Evolutionary conservation across 371 early-diverging fungal species (phyloP), one percentile per base, ranked within the genome.

Genomic region (Blakeslea trispora): DNA sequence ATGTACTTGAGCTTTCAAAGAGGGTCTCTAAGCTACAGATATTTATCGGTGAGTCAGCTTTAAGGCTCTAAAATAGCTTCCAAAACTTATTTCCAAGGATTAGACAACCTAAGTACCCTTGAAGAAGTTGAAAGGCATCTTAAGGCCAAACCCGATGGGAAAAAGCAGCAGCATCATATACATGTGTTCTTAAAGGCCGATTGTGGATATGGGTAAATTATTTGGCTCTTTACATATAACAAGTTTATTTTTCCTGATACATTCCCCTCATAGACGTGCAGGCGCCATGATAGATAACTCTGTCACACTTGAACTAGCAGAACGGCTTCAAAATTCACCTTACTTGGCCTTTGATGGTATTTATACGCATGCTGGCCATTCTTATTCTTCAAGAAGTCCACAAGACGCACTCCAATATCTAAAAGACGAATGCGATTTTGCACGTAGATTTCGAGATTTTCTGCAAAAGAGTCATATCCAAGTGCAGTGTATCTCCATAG

Each of bases 281-380:
- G 78, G 78, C 40, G 71, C 61, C 15, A 64, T 75, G 37, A 43
- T 71, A 13, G 47, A 70, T 24, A 54, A 69, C 13, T 32, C 53
- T 1, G 28, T 54, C 11, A 53, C 68, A 0, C 18, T 78, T 32
- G 37, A 55, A 9, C 57, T 78, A n/a, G 78, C 78, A 9, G 57
- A 63, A 22, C 66, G 75, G 9, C 61, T 78, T 3, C 52, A 50
- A 2, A 31, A 52, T 5, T 78, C 75, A 15, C 37, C 57, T 3
- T 42, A 58, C 53, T 43, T 70, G 9, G 28, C 47, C 15, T 43
- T 78, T 4, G 42, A 47, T n/a, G 78, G 78, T 18, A 59, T 78
- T 7, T 78, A 78, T 22, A 62, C 71, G 4, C 78, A 78, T 44
- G 71, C 75, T 9, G 78, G 78, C 9, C 75, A 78, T 23, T 74